These are phyloP conservation scores for Malus hybrid DNA, from an alignment of 331 rosid species.

Conservation along the genomic window DNA sequence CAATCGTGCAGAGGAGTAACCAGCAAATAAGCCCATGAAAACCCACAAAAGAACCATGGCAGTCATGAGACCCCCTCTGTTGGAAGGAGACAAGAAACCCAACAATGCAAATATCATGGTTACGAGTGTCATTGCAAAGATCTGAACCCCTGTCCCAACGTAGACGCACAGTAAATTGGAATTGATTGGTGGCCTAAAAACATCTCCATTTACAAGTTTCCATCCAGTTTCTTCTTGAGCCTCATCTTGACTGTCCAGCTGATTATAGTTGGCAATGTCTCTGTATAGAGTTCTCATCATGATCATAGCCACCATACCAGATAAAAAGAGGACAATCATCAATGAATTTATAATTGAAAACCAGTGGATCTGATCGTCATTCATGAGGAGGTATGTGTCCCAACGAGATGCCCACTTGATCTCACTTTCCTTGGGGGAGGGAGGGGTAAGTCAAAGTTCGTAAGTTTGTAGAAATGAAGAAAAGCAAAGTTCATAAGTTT, in stretches of 20 bases:
- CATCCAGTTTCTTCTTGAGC: slow-evolving; percentile 99
- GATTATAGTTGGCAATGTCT: slow-evolving; percentile 97
- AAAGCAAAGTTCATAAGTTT: slow-evolving; percentile 5
- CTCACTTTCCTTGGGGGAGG: slow-evolving; percentile 61
- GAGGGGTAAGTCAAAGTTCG: not conserved
- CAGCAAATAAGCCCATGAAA: slow-evolving; percentile 97
- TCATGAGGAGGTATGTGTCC: slow-evolving; percentile 99
- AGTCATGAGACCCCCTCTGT: slow-evolving; percentile 98
- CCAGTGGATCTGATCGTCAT: slow-evolving; percentile 99
- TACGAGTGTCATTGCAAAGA: slow-evolving; percentile 89
- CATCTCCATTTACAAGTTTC: slow-evolving; percentile 98
- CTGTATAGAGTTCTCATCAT: slow-evolving; percentile 98
- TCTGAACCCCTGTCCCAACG: slow-evolving; percentile 94
- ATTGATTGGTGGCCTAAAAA: slow-evolving; percentile 84
- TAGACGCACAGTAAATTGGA: slow-evolving; percentile 88
- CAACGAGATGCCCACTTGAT: slow-evolving; percentile 99
- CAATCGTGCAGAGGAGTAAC: slow-evolving; percentile 90
- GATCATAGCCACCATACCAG: slow-evolving; percentile 99
- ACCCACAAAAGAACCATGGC: slow-evolving; percentile 99
- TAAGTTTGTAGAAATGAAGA: not conserved
- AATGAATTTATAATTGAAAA: slow-evolving; percentile 94
- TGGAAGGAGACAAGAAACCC: slow-evolving; percentile 96
- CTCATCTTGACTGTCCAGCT: slow-evolving; percentile 95
- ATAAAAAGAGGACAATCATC: slow-evolving; percentile 98
- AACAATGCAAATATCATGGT: slow-evolving; percentile 94